These are phyloP conservation scores for Cercospora sp. DNA, from an alignment of 2,329 filamentous ascomycete species.

Conservation along the genomic window DNA sequence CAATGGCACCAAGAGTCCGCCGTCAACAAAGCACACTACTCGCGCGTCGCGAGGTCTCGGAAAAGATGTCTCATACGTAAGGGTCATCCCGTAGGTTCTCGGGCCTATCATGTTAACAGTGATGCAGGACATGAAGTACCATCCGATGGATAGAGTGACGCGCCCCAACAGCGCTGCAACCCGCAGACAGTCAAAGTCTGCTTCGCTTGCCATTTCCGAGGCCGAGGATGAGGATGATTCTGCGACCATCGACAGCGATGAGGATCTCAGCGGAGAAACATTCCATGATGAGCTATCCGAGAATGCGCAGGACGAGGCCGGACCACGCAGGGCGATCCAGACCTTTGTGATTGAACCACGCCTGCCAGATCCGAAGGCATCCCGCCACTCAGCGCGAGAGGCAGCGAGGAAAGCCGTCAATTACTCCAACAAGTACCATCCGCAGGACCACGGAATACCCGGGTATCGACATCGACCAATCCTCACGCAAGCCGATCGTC, in stretches of 20 bases:
- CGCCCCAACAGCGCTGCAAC: conserved; percentile 22
- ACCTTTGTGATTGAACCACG: conserved; percentile 9
- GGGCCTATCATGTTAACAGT: background rate
- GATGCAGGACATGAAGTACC: conserved; percentile 23
- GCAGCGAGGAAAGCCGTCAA: conserved; percentile 28
- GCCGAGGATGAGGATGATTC: conserved; percentile 6
- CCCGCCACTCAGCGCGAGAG: conserved; percentile 26
- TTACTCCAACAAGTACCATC: conserved; percentile 31
- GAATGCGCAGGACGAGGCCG: conserved; percentile 6
- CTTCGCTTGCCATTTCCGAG: conserved; percentile 6
- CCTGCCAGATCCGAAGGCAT: conserved; percentile 28
- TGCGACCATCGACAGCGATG: conserved; percentile 2
- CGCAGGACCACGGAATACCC: conserved; percentile 29
- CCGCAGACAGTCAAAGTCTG: conserved; percentile 18
- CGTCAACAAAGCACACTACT: conserved; percentile 18
- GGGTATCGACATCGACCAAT: conserved; percentile 24
- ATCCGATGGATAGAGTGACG: conserved; percentile 33
- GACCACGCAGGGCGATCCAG: background rate
- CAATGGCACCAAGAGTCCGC: background rate
- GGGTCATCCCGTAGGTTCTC: background rate
- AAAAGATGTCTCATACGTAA: conserved; percentile 10
- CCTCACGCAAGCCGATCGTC: background rate
- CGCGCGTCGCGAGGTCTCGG: conserved; percentile 22
- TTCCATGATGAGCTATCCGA: conserved; percentile 2
- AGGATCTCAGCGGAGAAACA: background rate